Base-by-base conservation (phyloP, 495 filamentous ascomycete genomes). In the Usnea hakonensis region DNA sequence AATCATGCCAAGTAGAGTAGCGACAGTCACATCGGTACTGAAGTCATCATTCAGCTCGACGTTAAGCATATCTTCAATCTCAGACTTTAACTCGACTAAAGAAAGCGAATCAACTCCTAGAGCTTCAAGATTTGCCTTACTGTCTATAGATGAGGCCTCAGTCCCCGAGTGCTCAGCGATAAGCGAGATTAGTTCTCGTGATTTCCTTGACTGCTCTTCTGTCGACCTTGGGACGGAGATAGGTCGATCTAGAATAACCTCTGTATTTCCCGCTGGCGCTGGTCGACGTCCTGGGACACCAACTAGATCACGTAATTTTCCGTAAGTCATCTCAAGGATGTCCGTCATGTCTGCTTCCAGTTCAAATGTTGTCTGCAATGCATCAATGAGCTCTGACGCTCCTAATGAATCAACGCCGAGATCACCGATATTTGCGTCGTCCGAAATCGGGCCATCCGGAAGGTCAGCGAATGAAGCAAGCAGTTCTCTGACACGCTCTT, bases 61-160 rank as follows among this genome's bases (percentile, higher is more conserved):
- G 26, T 30, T 30, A n/a, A 30, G n/a, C 23, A 48, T 50, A 6
- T 53, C 58, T 60, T 60, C 60, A n/a, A 62, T 57, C 38, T 58
- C 53, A 28, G 61, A 52, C 38, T 33, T 41, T 23, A 63, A 38
- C 26, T 63, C 61, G 28, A 58, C 50, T 9, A 57, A 19, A 8
- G 61, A 56, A 58, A 63, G 61, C 16, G 61, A 58, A 30, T 63
- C 55, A 26, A 63, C 33, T 21, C 61, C 61, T 30, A 63, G 28
- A 0, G 33, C 53, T 28, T 63, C 61, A 28, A 63, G 37, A 19
- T 28, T 41, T 32, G 61, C 40, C 17, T 48, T 8, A 9, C 38
- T 30, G 36, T 58, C 54, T 30, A 63, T 46, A 14, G 30, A 35
- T 10, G 37, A 48, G 41, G 23, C 26, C 19, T 48, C 54, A 52